phyloP scores from a whole-genome alignment of 352 stramenopile species.

The Globisporangium radiosum region DNA sequence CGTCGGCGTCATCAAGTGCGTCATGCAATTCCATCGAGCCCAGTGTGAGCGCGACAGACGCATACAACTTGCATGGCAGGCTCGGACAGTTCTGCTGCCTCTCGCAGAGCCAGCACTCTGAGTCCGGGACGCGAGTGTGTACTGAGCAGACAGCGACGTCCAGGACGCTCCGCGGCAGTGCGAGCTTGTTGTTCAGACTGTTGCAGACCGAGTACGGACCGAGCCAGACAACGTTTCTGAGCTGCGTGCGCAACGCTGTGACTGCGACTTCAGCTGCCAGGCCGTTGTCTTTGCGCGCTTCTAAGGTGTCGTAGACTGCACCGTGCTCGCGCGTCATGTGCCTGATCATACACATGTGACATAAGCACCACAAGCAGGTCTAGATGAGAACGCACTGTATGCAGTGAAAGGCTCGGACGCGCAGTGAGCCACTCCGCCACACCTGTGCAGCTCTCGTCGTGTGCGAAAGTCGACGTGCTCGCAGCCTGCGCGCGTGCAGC shows the following conservation, averaged over 20 bases:
- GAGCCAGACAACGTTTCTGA: slow-evolving; percentile 30
- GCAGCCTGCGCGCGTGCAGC: slow-evolving; percentile 26
- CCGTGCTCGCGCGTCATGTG: slow-evolving; percentile 1
- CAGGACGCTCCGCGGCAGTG: slow-evolving; percentile 5
- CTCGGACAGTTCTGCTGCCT: slow-evolving; percentile 18
- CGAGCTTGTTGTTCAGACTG: slow-evolving; percentile 30
- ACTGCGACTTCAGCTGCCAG: neutral
- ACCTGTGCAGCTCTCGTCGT: slow-evolving; percentile 33
- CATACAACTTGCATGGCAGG: slow-evolving; percentile 17
- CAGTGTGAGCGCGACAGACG: slow-evolving; percentile 5
- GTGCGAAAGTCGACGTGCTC: slow-evolving; percentile 32
- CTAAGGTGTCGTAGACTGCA: neutral
- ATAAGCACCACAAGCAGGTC: neutral
- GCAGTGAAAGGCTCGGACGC: too few species aligned
- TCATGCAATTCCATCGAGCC: neutral
- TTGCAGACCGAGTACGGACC: slow-evolving; percentile 31
- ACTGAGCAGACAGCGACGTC: slow-evolving; percentile 11
- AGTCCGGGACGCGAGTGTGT: slow-evolving; percentile 10
- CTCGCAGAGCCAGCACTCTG: slow-evolving; percentile 19
- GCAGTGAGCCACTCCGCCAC: neutral
- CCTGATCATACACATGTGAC: neutral
- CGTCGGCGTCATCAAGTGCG: too few species aligned
- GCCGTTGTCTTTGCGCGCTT: neutral
- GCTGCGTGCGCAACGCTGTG: neutral
- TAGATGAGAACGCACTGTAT: neutral